These are phyloP conservation scores for Schwanniomyces occidentalis DNA, from an alignment of 805 yeast genomes.

Conservation along the genomic window DNA sequence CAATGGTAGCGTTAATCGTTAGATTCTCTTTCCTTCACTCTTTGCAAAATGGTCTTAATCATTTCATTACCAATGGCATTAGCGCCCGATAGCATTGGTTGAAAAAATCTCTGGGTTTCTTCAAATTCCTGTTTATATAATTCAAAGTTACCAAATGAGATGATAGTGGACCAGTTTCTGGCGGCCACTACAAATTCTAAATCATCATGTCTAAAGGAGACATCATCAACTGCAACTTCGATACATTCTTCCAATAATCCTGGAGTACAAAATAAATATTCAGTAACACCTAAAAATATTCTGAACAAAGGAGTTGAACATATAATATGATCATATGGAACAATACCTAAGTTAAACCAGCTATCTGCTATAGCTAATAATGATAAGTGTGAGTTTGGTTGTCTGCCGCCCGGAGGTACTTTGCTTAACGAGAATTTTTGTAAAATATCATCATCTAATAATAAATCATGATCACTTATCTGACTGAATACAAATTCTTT, in stretches of 20 bases:
- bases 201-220: conserved; percentile 82
- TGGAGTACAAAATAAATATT: conserved; percentile 84
- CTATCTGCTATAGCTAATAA: conserved; percentile 89
- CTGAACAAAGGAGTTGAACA: conserved; percentile 93
- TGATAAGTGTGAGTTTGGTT: conserved; percentile 89
- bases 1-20: background rate
- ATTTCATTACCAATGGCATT: conserved; percentile 87
- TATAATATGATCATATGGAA: conserved; percentile 95
- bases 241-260: conserved; percentile 79
- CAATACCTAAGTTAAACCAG: conserved; percentile 82
- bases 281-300: conserved; percentile 91
- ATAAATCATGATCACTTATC: conserved; percentile 54
- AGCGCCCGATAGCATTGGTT: conserved; percentile 87
- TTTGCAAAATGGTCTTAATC: conserved; percentile 72
- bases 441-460: conserved; percentile 75
- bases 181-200: conserved; percentile 92
- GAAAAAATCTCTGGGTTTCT: conserved; percentile 77
- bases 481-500: conserved; percentile 76
- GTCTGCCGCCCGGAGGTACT: conserved; percentile 62
- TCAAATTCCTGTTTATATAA: conserved; percentile 74
- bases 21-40: conserved; percentile 34
- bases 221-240: conserved; percentile 64
- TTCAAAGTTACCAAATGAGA: conserved; percentile 71
- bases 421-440: conserved; percentile 78
- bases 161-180: conserved; percentile 81